Conservation (phyloP, 148 eudicot genomes). For the Salicornia ramosissima region DNA sequence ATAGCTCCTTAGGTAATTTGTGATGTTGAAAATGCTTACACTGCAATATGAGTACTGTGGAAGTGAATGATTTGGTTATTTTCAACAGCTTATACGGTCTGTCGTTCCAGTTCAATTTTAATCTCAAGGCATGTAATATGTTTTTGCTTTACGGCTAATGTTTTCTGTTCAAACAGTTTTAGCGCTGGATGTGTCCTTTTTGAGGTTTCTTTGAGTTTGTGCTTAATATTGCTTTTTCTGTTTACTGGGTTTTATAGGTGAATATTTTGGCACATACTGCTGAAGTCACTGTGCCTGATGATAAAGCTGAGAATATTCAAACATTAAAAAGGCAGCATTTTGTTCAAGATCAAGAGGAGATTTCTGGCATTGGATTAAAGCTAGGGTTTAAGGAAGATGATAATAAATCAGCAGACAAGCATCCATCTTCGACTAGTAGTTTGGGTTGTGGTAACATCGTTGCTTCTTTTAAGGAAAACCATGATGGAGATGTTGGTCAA, state of each 20-base stretch:
- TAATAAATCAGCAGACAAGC: neutral
- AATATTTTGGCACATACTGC: slow-evolving; percentile 60
- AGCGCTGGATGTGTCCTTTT: neutral
- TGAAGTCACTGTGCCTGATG: slow-evolving; percentile 22
- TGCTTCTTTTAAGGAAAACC: neutral
- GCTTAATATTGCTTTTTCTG: neutral
- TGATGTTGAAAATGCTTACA: neutral
- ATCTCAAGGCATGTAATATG: neutral
- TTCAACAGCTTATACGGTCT: no score
- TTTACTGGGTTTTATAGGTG: slow-evolving; percentile 33
- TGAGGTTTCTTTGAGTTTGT: slow-evolving; percentile 3
- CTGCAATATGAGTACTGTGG: neutral
- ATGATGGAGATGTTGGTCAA: neutral
- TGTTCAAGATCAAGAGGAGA: slow-evolving; percentile 39
- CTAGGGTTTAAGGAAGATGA: neutral
- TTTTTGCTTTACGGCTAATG: neutral
- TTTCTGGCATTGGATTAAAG: slow-evolving; percentile 22
- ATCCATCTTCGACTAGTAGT: neutral
- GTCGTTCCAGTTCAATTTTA: no score
- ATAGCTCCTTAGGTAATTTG: neutral
- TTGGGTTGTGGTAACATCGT: neutral
- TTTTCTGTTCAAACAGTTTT: neutral
- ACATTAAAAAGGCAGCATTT: slow-evolving; percentile 28
- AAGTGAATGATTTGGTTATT: neutral
- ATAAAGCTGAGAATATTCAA: slow-evolving; percentile 21